Base-by-base conservation (phyloP, 192 early-diverging fungal genomes). In the Paraglomus brasilianum region DNA sequence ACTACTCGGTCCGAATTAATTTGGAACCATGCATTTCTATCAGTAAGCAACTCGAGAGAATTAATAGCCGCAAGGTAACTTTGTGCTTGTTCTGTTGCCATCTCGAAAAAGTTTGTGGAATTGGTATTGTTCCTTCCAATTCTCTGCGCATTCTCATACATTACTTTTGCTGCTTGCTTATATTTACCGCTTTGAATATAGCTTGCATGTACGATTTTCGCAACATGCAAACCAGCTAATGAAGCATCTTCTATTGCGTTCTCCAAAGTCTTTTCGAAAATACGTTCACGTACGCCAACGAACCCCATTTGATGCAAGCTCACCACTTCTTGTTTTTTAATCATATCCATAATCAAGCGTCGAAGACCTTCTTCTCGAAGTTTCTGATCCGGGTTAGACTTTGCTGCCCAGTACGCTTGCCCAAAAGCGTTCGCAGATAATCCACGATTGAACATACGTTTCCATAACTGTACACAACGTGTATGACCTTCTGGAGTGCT, bases 21-120 rank as follows among this genome's bases (percentile, higher is more conserved):
- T 30, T 56, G 10, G 21, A 56, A 56, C 53, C 53, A 56, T 11
- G 53, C 53, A 10, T 56, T 11, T 30, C 36, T 56, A 4, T 56
- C 53, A 24, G 17, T 30, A 21, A 56, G 19, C 53, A 56, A 21
- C 36, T 56, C 53, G 10, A 56, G 36, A 24, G 53, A 11, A 56
- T 56, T 56, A 21, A 56, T 21, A 10, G 53, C 53, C 1, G 53
- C 53, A 11, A 56, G 36, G 36, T 56, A 56, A 56, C 53, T 56
- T 56, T 56, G 53, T 17, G 53, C 21, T 56, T 56, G 53, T 22
- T 21, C 19, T 10, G 53, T 10, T 56, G 36, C 21, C 53, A 17
- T 30, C 11, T 56, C 10, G 7, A 10, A 24, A 30, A 56, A 56
- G 17, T 17, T 30, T 30, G 17, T 30, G 21, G 53, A 21, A 24